Evolutionary conservation across 2,329 filamentous ascomycete species (phyloP).

Genomic region (Albophoma yamanashiensis): DNA sequence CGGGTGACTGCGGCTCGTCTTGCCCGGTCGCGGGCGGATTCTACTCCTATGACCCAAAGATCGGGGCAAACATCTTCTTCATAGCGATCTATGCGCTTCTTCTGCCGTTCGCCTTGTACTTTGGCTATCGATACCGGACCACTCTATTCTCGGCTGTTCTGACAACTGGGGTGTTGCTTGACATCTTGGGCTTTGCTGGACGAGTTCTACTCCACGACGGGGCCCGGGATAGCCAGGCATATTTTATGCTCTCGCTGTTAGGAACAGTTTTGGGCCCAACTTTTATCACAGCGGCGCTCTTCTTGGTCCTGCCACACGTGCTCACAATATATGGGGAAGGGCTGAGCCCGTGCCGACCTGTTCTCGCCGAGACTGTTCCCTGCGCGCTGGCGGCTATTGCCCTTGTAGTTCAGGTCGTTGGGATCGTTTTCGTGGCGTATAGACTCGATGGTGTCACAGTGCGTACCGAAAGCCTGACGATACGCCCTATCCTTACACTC

Average conservation of each 20-base stretch:
- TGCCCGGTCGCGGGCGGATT: constrained; percentile 26
- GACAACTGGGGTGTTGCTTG: constrained; percentile 28
- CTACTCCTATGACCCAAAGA: constrained; percentile 22
- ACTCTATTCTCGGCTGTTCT: constrained; percentile 29
- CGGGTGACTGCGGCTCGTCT: constrained; percentile 21
- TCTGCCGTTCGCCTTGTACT: constrained; percentile 23
- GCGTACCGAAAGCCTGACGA: constrained; percentile 7
- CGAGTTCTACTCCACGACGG: constrained; percentile 27
- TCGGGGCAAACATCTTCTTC: constrained; percentile 29
- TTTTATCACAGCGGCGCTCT: constrained; percentile 32
- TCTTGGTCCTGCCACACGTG: constrained; percentile 33
- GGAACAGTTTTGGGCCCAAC: constrained; percentile 37
- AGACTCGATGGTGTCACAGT: constrained; percentile 23
- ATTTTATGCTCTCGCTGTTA: constrained; percentile 32
- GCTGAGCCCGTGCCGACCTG: constrained; percentile 23
- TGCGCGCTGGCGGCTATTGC: constrained; percentile 22
- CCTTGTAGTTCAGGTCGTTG: constrained; percentile 26
- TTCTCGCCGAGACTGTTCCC: constrained; percentile 22
- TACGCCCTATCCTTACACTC: constrained; percentile 1
- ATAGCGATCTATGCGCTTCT: constrained; percentile 28
- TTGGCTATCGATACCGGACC: constrained; percentile 28
- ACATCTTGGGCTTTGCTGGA: constrained; percentile 35
- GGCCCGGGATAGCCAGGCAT: constrained; percentile 18
- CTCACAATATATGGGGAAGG: constrained; percentile 34
- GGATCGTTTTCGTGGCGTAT: constrained; percentile 27